phyloP scores from a whole-genome alignment of 257 asterid species.

The Leptodermis oblonga region DNA sequence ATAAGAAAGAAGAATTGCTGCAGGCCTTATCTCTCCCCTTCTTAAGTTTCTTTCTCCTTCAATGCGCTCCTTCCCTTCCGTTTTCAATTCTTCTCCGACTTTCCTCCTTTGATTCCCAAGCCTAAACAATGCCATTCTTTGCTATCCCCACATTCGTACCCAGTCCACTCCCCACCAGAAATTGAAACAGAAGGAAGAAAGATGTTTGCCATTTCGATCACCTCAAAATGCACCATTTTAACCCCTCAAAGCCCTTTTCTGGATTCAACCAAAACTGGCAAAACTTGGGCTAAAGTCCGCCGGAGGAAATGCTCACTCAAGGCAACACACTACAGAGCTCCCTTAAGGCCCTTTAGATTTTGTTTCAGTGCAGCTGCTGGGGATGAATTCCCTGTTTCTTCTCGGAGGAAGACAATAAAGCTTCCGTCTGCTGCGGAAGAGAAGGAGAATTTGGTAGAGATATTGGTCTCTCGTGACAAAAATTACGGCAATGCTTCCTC shows the following conservation, averaged over 20 bases:
- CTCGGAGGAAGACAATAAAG: neutral
- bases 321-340: neutral
- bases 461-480: constrained; percentile 1
- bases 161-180: neutral
- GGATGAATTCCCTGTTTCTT: neutral
- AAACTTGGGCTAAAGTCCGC: neutral
- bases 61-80: neutral
- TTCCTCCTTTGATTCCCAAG: neutral
- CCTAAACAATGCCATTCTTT: neutral
- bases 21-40: neutral
- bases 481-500: constrained; percentile 24
- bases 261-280: constrained; percentile 3
- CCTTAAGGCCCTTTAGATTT: constrained; percentile 9
- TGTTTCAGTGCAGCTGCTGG: constrained; percentile 3
- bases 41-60: neutral
- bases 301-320: constrained; percentile 1
- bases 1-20: neutral
- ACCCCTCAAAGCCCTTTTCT: constrained; percentile 16
- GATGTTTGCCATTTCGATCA: constrained; percentile 1
- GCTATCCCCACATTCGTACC: neutral
- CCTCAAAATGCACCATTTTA: constrained; percentile 7
- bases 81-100: neutral
- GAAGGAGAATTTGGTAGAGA: constrained; percentile 12
- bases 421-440: constrained; percentile 5
- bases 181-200: neutral